Evolutionary conservation across 345 rosid species (phyloP).

Genomic region (Reutealis trisperma): DNA sequence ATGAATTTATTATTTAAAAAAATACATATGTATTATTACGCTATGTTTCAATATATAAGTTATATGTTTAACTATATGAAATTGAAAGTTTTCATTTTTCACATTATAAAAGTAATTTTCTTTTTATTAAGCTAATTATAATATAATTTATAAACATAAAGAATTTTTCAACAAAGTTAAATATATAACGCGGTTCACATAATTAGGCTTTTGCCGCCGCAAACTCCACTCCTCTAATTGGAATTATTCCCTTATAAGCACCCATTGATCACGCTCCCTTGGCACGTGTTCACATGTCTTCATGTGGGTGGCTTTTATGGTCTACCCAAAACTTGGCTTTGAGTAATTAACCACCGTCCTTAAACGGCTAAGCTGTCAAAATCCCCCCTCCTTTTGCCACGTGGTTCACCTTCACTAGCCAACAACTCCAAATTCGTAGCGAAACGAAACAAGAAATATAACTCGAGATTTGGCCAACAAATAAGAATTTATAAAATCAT

Average conservation of each 20-base stretch:
- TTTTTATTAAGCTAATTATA: too few species aligned
- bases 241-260: neutral
- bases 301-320: constrained; percentile 38
- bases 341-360: constrained; percentile 29
- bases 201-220: constrained; percentile 19
- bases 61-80: too few species aligned
- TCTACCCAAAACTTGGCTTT: constrained; percentile 8
- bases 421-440: too few species aligned
- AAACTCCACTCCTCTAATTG: constrained; percentile 1
- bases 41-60: too few species aligned
- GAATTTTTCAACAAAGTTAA: neutral
- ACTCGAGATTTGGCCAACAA: neutral
- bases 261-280: constrained; percentile 32
- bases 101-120: too few species aligned
- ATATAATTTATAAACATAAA: too few species aligned
- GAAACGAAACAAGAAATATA: neutral
- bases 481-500: too few species aligned
- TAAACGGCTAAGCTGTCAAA: constrained; percentile 34
- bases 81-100: too few species aligned
- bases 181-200: constrained; percentile 6
- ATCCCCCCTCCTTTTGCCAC: constrained; percentile 31
- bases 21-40: too few species aligned
- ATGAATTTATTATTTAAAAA: too few species aligned
- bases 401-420: constrained; percentile 19
- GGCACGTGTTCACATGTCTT: constrained; percentile 48